Evolutionary conservation across 441 rosid genomes (phyloP), one percentile per base, ranked within the genome.

Genomic region (Dalechampia spathulata): DNA sequence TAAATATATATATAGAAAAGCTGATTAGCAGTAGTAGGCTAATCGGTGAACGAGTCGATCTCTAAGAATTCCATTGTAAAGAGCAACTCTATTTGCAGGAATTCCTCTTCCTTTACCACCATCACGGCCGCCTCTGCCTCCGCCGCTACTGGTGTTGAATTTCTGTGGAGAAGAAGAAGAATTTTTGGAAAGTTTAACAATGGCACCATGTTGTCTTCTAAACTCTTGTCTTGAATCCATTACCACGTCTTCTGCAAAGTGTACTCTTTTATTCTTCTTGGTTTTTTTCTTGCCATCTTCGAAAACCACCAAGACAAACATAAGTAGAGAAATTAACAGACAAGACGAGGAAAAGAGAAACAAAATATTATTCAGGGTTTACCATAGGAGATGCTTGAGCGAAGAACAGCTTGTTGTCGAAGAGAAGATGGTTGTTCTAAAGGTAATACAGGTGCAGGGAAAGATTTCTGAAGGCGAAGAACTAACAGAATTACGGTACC

Each of bases 71-170:
- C 85, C 93, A 44, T 71, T 73, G 74, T 82, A 85, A 10, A 85
- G 83, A 52, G 87, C 93, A 41, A 64, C 49, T 67, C 90, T 78
- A 48, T 85, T 83, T 20, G 67, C 85, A 16, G 87, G 87, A 75
- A 83, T 80, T 73, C 60, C 72, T 19, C 70, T 70, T 19, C 22
- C 64, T 36, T 56, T 52, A 41, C 15, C 41, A 8, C 45, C 57
- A 19, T n/a, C n/a, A n/a, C n/a, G n/a, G n/a, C n/a, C n/a, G n/a
- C n/a, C n/a, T n/a, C n/a, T n/a, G n/a, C n/a, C n/a, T n/a, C n/a
- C n/a, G n/a, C n/a, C n/a, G n/a, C 10, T 28, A 20, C 3, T 72
- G 36, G 64, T 69, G 61, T 65, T 69, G 36, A 64, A 55, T 37
- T 64, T 53, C 12, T 75, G 7, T 5, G 72, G 21, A 1, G 73